Evolutionary conservation across 2,329 filamentous ascomycete species (phyloP), one percentile per base, ranked within the genome.

Genomic region (Diaporthe nobilis): DNA sequence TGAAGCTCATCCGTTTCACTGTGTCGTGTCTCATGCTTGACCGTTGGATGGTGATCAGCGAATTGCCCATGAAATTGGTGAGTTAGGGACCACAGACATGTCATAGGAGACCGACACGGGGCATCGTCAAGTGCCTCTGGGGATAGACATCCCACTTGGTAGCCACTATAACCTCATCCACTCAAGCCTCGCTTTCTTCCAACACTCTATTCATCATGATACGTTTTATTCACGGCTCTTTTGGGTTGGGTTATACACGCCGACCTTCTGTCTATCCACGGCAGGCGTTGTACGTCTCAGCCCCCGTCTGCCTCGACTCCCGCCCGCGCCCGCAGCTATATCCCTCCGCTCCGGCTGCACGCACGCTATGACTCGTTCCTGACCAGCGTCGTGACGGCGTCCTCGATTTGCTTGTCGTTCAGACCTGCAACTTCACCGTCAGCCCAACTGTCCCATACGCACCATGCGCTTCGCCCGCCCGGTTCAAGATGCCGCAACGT

Each of bases 361-460:
- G 25, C 20, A 63, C 34, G 49, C 57, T 61, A 81, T 77, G 79
- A 77, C 58, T 83, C 82, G 76, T 79, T 81, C 85, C 89, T 89
- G 65, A 92, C 90, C 75, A 92, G 83, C 49, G 86, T 85, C 55
- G 89, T 85, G 47, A 92, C 88, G 3, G 90, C 81, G 13, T 91
- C 89, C 83, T 92, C 90, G 78, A 92, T 90, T 82, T 92, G 87
- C 85, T 91, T 90, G 80, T 91, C 90, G 72, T 88, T 86, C 70
- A 92, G 83, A 49, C 90, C 87, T 87, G 74, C 20, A 22, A 31
- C 3, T 13, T 25, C 31, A 3, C 28, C n/a, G 15, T 65, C 78
- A 73, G 79, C 77, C 77, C 72, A 75, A 44, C 37, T 13, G 39
- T 63, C 55, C n/a, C 63, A 65, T 60, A 12, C 34, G 13, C 39